phyloP scores from a whole-genome alignment of 495 filamentous ascomycete species.

The Penicillium silybi region DNA sequence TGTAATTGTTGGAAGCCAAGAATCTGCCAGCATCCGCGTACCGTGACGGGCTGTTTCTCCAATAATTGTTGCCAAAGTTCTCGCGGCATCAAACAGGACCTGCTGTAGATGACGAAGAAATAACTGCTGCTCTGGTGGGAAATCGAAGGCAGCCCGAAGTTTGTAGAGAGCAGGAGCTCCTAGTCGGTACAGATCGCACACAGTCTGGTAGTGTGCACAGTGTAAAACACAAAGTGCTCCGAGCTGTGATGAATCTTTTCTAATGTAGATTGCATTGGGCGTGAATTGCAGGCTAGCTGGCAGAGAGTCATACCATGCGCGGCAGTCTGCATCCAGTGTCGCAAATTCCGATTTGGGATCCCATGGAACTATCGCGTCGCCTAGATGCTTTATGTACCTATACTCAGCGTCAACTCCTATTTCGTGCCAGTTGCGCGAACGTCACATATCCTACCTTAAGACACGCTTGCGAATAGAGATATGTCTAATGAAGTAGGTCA shows the following conservation, averaged over 20 bases:
- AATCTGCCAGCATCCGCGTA: constrained; percentile 23
- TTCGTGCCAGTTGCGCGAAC: background rate
- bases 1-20: constrained; percentile 33
- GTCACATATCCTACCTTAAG: constrained; percentile 6
- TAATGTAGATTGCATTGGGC: constrained; percentile 27
- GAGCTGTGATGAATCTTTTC: constrained; percentile 27
- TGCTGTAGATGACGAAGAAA: constrained; percentile 22
- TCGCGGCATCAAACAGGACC: constrained; percentile 26
- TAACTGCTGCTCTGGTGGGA: constrained; percentile 23
- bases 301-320: constrained; percentile 26
- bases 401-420: background rate
- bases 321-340: constrained; percentile 21
- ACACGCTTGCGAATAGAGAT: constrained; percentile 29
- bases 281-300: constrained; percentile 28
- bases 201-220: constrained; percentile 29
- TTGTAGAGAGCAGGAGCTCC: constrained; percentile 31
- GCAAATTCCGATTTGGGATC: constrained; percentile 27
- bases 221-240: constrained; percentile 29
- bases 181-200: constrained; percentile 32
- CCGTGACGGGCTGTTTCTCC: constrained; percentile 24
- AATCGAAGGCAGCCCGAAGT: constrained; percentile 27
- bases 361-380: constrained; percentile 28
- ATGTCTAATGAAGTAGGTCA: constrained; percentile 30
- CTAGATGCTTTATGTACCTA: constrained; percentile 33
- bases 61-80: constrained; percentile 26